Conservation (phyloP, 2,329 filamentous ascomycete genomes). For the Calycina herbarum region DNA sequence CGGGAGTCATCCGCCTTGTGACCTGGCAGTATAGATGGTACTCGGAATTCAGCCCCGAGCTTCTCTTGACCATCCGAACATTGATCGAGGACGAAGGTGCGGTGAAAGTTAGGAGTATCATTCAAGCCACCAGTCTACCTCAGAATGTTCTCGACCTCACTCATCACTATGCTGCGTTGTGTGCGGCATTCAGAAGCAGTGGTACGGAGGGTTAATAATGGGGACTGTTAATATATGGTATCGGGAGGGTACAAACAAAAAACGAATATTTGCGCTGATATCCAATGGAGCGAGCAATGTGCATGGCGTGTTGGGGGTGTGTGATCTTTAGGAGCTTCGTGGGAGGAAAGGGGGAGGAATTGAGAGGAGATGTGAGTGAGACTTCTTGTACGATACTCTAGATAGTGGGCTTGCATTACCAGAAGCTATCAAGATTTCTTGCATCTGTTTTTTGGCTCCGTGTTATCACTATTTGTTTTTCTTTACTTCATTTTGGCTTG, state of each 20-base stretch:
- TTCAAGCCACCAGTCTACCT: conserved; percentile 91
- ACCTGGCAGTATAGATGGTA: conserved; percentile 99
- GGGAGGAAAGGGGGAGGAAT: background rate
- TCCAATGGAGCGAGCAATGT: too few relatives aligned
- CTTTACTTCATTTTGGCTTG: background rate
- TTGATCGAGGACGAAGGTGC: conserved; percentile 97
- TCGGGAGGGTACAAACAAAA: background rate
- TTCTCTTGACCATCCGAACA: conserved; percentile 84
- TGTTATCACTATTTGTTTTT: background rate
- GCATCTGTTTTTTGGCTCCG: background rate
- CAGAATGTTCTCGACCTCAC: conserved; percentile 93
- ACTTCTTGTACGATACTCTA: background rate
- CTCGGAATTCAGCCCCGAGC: conserved; percentile 93
- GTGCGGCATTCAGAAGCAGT: conserved; percentile 91
- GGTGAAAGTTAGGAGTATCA: conserved; percentile 94
- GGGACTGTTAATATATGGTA: background rate
- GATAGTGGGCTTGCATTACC: background rate
- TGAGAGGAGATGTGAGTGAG: background rate
- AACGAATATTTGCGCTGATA: too few relatives aligned
- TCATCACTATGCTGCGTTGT: conserved; percentile 92
- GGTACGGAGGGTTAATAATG: conserved; percentile 47
- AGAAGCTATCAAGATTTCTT: background rate
- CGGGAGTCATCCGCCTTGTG: conserved; percentile 84
- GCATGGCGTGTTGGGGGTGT: too few relatives aligned
- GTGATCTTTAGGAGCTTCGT: too few relatives aligned